These are phyloP conservation scores for Protomyces arabidopsidicola DNA, from an alignment of 1,139 yeast species.

Conservation along the genomic window DNA sequence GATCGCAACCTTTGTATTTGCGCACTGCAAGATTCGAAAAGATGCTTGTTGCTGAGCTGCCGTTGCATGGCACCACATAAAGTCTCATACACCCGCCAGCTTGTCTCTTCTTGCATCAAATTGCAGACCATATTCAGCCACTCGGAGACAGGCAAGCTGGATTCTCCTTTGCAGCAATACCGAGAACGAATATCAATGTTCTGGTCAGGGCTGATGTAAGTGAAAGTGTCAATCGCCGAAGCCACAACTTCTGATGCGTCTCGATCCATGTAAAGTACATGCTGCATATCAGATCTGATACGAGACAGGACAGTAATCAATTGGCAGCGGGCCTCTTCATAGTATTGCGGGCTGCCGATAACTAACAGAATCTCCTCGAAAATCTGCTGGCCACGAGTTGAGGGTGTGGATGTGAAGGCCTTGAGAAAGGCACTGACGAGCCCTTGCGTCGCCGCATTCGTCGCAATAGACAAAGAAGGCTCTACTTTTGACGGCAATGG, in stretches of 20 bases:
- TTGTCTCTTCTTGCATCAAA: slow-evolving; percentile 43
- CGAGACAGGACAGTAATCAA: slow-evolving; percentile 6
- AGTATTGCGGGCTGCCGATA: not conserved
- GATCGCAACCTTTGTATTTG: slow-evolving; percentile 49
- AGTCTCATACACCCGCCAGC: slow-evolving; percentile 68
- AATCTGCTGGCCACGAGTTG: not conserved
- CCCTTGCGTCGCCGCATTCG: not conserved
- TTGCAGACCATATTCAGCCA: slow-evolving; percentile 26
- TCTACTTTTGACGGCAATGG: not conserved
- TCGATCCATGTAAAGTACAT: slow-evolving; percentile 1
- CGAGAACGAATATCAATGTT: slow-evolving; percentile 3
- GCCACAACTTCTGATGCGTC: not conserved
- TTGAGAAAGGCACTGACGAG: not conserved
- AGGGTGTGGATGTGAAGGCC: not conserved
- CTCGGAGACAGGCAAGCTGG: not conserved
- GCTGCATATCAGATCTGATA: slow-evolving; percentile 10
- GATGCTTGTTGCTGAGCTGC: slow-evolving; percentile 59
- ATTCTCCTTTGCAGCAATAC: not conserved
- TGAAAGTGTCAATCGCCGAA: not conserved
- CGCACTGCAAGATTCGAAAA: slow-evolving; percentile 49
- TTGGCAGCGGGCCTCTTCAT: slow-evolving; percentile 5
- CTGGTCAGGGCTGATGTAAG: slow-evolving; percentile 9
- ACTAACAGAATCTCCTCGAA: not conserved
- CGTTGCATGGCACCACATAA: slow-evolving; percentile 66
- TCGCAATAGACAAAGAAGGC: not conserved